Conservation (phyloP, 2,329 filamentous ascomycete genomes). For the Ceratocystis variospora region DNA sequence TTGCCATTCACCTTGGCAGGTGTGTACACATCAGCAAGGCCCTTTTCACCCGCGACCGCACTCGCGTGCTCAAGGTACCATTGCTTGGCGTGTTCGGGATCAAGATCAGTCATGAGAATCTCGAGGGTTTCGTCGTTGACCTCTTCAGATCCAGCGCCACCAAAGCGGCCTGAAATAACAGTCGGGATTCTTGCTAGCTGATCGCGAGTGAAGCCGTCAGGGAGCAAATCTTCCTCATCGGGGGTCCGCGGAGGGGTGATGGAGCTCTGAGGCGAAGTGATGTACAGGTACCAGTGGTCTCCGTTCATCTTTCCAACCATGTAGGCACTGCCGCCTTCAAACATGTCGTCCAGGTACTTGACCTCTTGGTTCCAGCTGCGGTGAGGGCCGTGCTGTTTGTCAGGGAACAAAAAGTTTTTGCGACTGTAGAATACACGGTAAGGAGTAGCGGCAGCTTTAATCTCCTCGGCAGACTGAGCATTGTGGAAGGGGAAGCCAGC, state of each 20-base stretch:
- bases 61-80: constrained; percentile 62
- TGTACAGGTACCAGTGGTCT: constrained; percentile 97
- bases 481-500: constrained; percentile 81
- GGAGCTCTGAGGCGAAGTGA: constrained; percentile 69
- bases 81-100: constrained; percentile 54
- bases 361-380: constrained; percentile 97
- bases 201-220: constrained; percentile 27
- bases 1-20: constrained; percentile 23
- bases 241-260: constrained; percentile 77
- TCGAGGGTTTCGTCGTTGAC: constrained; percentile 62
- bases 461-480: constrained; percentile 49
- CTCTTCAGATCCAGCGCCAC: constrained; percentile 31
- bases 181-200: constrained; percentile 41
- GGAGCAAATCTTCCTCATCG: constrained; percentile 26
- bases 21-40: constrained; percentile 41
- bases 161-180: constrained; percentile 29
- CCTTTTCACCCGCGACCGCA: constrained; percentile 73
- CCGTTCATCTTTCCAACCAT: constrained; percentile 99
- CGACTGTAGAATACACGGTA: constrained; percentile 97
- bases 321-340: constrained; percentile 85
- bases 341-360: constrained; percentile 79
- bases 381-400: constrained; percentile 86
- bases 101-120: constrained; percentile 59
- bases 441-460: constrained; percentile 66
- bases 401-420: constrained; percentile 95